Percentiles rank a stretch among this genome's conserved stretches.
Conservation (phyloP, 176 grass and related monocot species). For the Hordeum vulgare region MorexV3_pseudomolecules_assembly NC_058523.1:1637411-1637910, state of each 20-base stretch:
- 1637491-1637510: too few species aligned
- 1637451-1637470: too few species aligned
- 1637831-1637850: not conserved
- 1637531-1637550: not conserved
- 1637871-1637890: constrained; percentile 18
- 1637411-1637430: not conserved
- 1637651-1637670: not conserved
- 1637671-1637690: not conserved
- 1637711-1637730: not conserved
- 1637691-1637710: not conserved
- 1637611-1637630: not conserved
- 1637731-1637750: not conserved
- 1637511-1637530: not conserved
- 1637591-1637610: not conserved
- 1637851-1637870: not conserved
- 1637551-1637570: not conserved
- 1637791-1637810: not conserved
- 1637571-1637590: not conserved
- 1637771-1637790: constrained; percentile 10
- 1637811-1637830: not conserved
- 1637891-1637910: constrained; percentile 18
- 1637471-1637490: too few species aligned
- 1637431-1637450: not conserved
- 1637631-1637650: not conserved
- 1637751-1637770: not conserved